A percentile compares a stretch with the other conserved stretches of the same genome.
Conservation (phyloP, 2,329 filamentous ascomycete species). For the Ceratocystis variospora region DNA sequence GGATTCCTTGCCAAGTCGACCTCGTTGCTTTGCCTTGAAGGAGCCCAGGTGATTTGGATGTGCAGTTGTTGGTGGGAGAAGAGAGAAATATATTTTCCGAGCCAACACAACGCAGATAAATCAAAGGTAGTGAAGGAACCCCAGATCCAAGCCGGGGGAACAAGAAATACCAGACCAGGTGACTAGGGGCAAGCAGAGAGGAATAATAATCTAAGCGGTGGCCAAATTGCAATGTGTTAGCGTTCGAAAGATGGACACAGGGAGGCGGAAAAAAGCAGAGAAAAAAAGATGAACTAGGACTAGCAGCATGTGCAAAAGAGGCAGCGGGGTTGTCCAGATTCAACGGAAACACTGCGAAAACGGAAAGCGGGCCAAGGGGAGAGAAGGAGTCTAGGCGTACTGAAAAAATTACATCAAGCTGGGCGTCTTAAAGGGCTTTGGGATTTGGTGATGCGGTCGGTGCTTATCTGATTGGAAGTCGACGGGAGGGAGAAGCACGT, state of each 20-base stretch:
- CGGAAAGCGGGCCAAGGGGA: neutral
- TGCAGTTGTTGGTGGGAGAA: neutral
- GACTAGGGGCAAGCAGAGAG: neutral
- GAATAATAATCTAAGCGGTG: neutral
- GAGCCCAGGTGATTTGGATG: neutral
- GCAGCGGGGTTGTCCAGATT: neutral
- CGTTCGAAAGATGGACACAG: neutral
- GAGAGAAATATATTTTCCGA: neutral
- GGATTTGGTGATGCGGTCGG: neutral
- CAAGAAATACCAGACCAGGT: neutral
- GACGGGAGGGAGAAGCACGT: neutral
- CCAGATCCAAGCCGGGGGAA: neutral
- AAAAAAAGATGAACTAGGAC: neutral
- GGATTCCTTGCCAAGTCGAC: neutral
- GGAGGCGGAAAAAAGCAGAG: neutral
- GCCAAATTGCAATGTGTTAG: conserved; percentile 3
- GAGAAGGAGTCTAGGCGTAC: neutral
- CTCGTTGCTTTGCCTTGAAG: neutral
- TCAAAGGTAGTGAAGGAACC: neutral
- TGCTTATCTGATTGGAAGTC: conserved; percentile 2
- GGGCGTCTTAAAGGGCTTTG: neutral
- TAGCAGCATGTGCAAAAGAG: neutral
- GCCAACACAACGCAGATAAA: neutral
- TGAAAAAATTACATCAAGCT: neutral
- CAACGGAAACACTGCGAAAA: conserved; percentile 2